Evolutionary conservation across 768 basidiomycete genomes (phyloP).

Genomic region (Thelephora aurantiotincta): DNA sequence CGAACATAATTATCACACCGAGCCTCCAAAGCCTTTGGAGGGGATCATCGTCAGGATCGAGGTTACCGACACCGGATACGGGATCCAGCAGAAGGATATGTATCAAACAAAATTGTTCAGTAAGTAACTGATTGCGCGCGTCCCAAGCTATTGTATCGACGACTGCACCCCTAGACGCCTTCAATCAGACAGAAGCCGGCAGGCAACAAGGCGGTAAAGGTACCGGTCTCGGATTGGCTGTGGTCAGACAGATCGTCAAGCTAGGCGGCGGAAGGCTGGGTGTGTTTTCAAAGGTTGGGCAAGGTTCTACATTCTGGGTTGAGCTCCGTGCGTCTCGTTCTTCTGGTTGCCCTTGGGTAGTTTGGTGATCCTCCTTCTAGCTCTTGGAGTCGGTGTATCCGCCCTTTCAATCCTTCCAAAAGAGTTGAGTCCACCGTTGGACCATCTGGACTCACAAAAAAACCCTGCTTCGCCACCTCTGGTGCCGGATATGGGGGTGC

Average conservation of each 20-base stretch:
- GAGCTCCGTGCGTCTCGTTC: constrained; percentile 37
- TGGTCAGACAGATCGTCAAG: constrained; percentile 41
- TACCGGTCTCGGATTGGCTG: constrained; percentile 38
- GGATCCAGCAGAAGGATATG: constrained; percentile 54
- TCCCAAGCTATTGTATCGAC: background rate
- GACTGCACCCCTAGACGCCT: constrained; percentile 33
- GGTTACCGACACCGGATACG: constrained; percentile 62
- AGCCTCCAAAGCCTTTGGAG: constrained; percentile 22
- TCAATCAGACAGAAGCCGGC: constrained; percentile 69
- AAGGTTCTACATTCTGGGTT: constrained; percentile 85
- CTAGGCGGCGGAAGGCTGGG: constrained; percentile 33
- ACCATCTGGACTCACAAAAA: background rate
- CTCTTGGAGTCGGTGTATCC: constrained; percentile 52
- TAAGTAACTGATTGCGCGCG: constrained; percentile 19
- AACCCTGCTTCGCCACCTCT: background rate
- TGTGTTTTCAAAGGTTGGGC: constrained; percentile 27
- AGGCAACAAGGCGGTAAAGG: constrained; percentile 53
- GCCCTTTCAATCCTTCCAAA: constrained; percentile 19
- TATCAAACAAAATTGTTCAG: constrained; percentile 58
- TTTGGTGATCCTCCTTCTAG: constrained; percentile 11
- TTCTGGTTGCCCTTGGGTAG: constrained; percentile 2
- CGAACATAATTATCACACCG: constrained; percentile 34
- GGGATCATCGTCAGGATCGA: constrained; percentile 76
- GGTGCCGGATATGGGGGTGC: background rate
- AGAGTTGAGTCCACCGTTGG: constrained; percentile 4